Base-by-base conservation (phyloP, 2,329 filamentous ascomycete genomes). In the Aspergillus neoniger region DNA sequence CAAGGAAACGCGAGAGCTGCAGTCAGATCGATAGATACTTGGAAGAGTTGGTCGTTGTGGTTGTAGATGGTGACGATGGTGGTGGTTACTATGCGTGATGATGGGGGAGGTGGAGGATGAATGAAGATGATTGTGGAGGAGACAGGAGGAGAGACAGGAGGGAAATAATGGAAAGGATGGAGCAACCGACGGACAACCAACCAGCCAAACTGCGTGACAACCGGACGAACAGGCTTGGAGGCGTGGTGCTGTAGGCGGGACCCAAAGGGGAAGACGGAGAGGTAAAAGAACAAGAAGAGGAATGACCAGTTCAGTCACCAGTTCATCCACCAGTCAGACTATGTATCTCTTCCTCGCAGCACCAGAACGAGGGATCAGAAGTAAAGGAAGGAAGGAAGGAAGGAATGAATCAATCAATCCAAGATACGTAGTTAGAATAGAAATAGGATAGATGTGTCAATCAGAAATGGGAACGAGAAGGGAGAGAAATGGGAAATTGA, bases 121-220 rank as follows among this genome's bases (percentile, higher is more conserved):
- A 23, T 54, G 55, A 41, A 23, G 54, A 41, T 25, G 56, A 44
- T 32, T 50, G 28, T 47, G 57, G 49, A 51, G 23, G 44, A 50
- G 39, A 28, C 23, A 61, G 57, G 30, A 54, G 47, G 44, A 59
- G 48, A 48, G 54, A 39, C 17, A 23, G 41, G 41, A 58, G 44
- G 36, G 19, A 21, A 58, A n/a, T 17, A 28, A 58, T 56, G 43
- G 53, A 58, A 50, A 47, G 56, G 54, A 39, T 53, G 41, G 25
- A 47, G 21, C 25, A 57, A 56, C 39, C 41, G 57, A 51, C 52
- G 38, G 30, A 53, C 47, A 43, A 9, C n/a, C 30, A 23, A 17
- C 15, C 50, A 39, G 32, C 32, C 32, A 36, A 36, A 36, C 32
- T 36, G 32, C 32, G 12, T 14, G 32, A 36, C 32, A 36, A 36